These are phyloP conservation scores for Datisca glomerata DNA, from an alignment of 306 rosid species.

Conservation along the genomic window DNA sequence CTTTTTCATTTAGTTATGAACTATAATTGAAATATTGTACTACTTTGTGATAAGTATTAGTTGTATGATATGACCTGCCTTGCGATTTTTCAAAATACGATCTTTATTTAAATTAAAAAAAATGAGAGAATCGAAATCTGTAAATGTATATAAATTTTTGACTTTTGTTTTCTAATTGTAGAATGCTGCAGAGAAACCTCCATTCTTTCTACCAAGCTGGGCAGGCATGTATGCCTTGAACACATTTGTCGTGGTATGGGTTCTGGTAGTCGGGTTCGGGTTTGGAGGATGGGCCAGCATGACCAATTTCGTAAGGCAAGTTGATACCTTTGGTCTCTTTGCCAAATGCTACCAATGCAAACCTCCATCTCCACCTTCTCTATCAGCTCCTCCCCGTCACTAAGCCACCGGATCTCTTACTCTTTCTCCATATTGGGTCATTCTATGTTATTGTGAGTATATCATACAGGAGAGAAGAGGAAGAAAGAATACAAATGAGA, in stretches of 20 bases:
- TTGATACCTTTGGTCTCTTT: conserved; percentile 81
- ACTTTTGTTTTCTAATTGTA: conserved; percentile 8
- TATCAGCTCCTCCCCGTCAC: conserved; percentile 27
- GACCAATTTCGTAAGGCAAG: conserved; percentile 68
- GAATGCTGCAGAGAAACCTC: conserved; percentile 97
- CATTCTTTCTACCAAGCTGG: conserved; percentile 80
- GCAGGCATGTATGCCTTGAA: conserved; percentile 62
- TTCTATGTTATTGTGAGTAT: too few relatives aligned
- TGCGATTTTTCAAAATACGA: too few relatives aligned
- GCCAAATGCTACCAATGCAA: conserved; percentile 99
- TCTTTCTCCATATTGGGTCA: conserved; percentile 37
- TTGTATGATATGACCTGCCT: too few relatives aligned
- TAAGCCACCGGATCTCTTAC: not conserved
- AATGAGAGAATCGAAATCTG: too few relatives aligned
- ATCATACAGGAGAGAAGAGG: too few relatives aligned
- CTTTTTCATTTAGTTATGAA: conserved; percentile 55
- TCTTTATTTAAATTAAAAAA: too few relatives aligned
- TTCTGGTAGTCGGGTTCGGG: conserved; percentile 78
- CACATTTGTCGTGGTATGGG: conserved; percentile 67
- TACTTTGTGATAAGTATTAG: too few relatives aligned
- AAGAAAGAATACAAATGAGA: too few relatives aligned
- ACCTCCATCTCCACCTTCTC: conserved; percentile 20
- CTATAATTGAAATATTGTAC: conserved; percentile 3
- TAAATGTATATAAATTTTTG: too few relatives aligned
- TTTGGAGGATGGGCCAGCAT: conserved; percentile 99